Evolutionary conservation across 805 yeast genomes (phyloP).

Genomic region (Candida ulmi): DNA sequence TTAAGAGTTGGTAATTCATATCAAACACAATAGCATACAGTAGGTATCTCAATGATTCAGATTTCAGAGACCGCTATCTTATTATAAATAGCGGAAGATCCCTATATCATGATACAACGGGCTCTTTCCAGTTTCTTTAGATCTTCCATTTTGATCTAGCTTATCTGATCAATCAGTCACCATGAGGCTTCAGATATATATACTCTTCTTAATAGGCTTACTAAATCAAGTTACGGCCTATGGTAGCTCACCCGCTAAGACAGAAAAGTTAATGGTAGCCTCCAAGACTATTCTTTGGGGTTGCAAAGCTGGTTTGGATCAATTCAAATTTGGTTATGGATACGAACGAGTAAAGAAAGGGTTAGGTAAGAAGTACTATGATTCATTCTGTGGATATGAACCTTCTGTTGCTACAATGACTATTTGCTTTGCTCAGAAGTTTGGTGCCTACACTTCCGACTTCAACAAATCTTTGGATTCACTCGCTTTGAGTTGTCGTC

Average conservation of each 20-base stretch:
- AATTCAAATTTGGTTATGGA: background rate
- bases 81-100: no score
- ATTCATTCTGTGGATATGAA: background rate
- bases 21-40: no score
- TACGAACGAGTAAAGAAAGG: background rate
- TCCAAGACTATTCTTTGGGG: background rate
- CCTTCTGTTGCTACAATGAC: constrained; percentile 3
- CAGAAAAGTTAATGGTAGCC: background rate
- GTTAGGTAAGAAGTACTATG: background rate
- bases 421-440: constrained; percentile 4
- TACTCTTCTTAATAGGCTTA: no score
- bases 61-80: no score
- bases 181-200: no score
- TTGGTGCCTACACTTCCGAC: constrained; percentile 5
- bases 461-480: constrained; percentile 8
- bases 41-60: no score
- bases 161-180: no score
- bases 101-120: no score
- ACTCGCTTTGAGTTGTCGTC: background rate
- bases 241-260: background rate
- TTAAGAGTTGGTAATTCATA: no score
- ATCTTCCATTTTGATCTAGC: no score
- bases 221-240: background rate
- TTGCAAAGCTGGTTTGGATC: background rate
- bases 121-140: no score